Evolutionary conservation across 2,329 filamentous ascomycete species (phyloP).

Genomic region (Exophiala oligosperma): DNA sequence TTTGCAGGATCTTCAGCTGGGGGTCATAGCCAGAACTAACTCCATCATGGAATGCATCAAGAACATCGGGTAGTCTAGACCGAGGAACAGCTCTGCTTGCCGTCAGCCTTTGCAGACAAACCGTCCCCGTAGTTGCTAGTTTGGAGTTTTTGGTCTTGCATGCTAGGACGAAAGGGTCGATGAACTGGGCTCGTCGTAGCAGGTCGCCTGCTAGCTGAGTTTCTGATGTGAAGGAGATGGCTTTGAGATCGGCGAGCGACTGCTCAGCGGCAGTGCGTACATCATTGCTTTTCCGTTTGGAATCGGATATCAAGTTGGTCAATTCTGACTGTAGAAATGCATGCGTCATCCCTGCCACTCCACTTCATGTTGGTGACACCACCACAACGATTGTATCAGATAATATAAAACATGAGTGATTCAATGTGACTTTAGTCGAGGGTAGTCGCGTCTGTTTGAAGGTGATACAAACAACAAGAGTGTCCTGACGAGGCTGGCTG

Average conservation of each 20-base stretch:
- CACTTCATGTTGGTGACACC: conserved; percentile 15
- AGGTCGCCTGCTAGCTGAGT: conserved; percentile 77
- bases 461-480: background rate
- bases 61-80: conserved; percentile 77
- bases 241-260: conserved; percentile 84
- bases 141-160: conserved; percentile 89
- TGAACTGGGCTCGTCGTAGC: conserved; percentile 75
- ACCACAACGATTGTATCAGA: background rate
- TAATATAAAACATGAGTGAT: background rate
- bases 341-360: conserved; percentile 29
- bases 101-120: conserved; percentile 85
- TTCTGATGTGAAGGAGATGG: conserved; percentile 72
- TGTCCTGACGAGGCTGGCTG: conserved; percentile 7
- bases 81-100: conserved; percentile 77
- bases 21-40: conserved; percentile 76
- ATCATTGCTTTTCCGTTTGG: conserved; percentile 90
- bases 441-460: no score
- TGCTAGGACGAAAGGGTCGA: conserved; percentile 90
- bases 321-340: conserved; percentile 80
- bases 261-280: conserved; percentile 88
- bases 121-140: conserved; percentile 82
- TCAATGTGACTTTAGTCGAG: no score
- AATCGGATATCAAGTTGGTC: conserved; percentile 88
- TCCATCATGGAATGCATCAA: conserved; percentile 84
- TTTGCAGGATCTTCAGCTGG: conserved; percentile 93